phyloP scores from a whole-genome alignment of 2,329 filamentous ascomycete genomes.

The Aspergillus pseudoviridinutans region DNA sequence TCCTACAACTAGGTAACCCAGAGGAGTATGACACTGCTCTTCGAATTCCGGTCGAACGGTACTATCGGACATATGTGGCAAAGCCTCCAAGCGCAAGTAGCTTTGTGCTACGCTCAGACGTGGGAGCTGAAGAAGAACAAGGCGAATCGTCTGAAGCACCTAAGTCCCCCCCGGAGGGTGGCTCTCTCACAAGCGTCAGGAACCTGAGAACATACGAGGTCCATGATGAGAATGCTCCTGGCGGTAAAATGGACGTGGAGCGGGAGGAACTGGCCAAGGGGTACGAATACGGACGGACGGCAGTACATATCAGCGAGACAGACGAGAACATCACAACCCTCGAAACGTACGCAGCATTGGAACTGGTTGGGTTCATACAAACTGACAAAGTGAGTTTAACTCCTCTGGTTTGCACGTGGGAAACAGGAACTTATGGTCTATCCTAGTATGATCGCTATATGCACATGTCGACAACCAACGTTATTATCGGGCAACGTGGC shows the following conservation, averaged over 20 bases:
- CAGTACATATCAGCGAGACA: constrained; percentile 80
- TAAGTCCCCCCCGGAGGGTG: constrained; percentile 27
- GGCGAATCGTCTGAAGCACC: constrained; percentile 50
- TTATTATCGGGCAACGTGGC: constrained; percentile 70
- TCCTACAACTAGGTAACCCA: constrained; percentile 74
- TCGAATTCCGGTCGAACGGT: constrained; percentile 82
- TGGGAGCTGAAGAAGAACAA: constrained; percentile 45
- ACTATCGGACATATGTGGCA: constrained; percentile 78
- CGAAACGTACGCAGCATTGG: constrained; percentile 69
- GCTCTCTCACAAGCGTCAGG: constrained; percentile 64
- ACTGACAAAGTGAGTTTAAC: constrained; percentile 56
- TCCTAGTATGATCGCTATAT: constrained; percentile 75
- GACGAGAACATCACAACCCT: constrained; percentile 87
- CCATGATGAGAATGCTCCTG: constrained; percentile 67
- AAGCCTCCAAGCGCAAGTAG: constrained; percentile 71
- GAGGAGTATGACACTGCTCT: constrained; percentile 70
- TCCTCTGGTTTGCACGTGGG: not conserved
- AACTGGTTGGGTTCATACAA: constrained; percentile 82
- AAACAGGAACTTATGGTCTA: constrained; percentile 2
- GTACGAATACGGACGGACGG: constrained; percentile 88
- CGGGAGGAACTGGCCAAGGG: constrained; percentile 85
- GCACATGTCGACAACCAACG: constrained; percentile 73
- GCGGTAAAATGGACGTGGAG: constrained; percentile 76
- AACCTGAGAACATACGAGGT: constrained; percentile 77
- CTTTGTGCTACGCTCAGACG: constrained; percentile 58